phyloP scores from a whole-genome alignment of 768 basidiomycete genomes.

The Tricholomella constricta region DNA sequence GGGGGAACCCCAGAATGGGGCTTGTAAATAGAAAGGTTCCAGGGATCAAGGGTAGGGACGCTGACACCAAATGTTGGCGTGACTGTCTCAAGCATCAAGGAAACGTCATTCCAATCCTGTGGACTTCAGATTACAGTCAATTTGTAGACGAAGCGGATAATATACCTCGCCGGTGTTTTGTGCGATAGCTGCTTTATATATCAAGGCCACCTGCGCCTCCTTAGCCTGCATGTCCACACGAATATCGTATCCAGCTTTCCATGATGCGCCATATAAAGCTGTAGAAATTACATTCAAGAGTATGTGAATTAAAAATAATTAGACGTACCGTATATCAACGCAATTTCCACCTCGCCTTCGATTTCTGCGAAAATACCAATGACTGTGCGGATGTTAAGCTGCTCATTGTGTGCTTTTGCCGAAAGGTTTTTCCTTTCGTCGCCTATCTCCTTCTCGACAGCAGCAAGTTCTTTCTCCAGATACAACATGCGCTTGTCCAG shows the following conservation, averaged over 20 bases:
- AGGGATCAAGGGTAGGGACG: constrained; percentile 38
- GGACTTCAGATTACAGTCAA: background rate
- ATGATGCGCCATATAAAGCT: constrained; percentile 19
- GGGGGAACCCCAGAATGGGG: no score
- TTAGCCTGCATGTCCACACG: constrained; percentile 38
- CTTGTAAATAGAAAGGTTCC: constrained; percentile 31
- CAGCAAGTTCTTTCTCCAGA: constrained; percentile 27
- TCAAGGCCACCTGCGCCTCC: constrained; percentile 32
- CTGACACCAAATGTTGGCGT: constrained; percentile 41
- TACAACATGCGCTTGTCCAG: constrained; percentile 33
- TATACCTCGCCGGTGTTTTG: constrained; percentile 45
- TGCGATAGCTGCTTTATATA: constrained; percentile 41
- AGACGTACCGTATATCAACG: constrained; percentile 41
- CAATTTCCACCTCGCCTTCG: constrained; percentile 40
- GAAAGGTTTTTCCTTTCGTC: constrained; percentile 23
- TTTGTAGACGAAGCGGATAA: background rate
- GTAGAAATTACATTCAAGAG: no score
- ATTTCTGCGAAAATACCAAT: constrained; percentile 39
- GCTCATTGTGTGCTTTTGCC: constrained; percentile 20
- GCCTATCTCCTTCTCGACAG: constrained; percentile 23
- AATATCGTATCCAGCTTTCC: constrained; percentile 40
- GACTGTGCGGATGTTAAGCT: constrained; percentile 29
- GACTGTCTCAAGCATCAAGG: constrained; percentile 45
- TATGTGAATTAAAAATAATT: no score
- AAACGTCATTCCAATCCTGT: constrained; percentile 45